Evolutionary conservation across 768 basidiomycete species (phyloP).

Genomic region (Rubroboletus pulcherrimus): DNA sequence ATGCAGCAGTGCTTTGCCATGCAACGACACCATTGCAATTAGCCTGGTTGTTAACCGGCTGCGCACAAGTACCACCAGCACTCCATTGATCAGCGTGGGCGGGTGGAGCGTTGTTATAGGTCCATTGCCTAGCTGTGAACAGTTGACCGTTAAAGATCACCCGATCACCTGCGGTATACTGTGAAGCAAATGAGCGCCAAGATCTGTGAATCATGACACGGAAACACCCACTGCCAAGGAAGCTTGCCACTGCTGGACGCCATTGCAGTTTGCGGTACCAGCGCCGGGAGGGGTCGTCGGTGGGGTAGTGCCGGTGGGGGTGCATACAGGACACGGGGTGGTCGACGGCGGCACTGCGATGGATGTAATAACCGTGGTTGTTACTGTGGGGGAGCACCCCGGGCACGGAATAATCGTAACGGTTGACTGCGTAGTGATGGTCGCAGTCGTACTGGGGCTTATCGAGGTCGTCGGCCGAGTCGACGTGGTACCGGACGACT

Average conservation of each 20-base stretch:
- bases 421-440: too few relatives aligned
- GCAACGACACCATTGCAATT: constrained; percentile 18
- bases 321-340: background rate
- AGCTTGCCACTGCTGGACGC: constrained; percentile 23
- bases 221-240: constrained; percentile 16
- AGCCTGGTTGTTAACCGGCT: constrained; percentile 23
- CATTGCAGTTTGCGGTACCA: constrained; percentile 9
- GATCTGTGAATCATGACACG: fast-evolving
- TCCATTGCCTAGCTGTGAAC: constrained; percentile 27
- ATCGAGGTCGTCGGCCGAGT: background rate
- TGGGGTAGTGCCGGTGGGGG: too few relatives aligned
- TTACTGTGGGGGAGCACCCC: too few relatives aligned
- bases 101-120: constrained; percentile 18
- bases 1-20: constrained; percentile 19
- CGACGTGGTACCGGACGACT: background rate
- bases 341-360: background rate
- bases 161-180: constrained; percentile 24
- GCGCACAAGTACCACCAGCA: constrained; percentile 4
- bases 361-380: too few relatives aligned
- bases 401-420: too few relatives aligned
- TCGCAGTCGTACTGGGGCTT: too few relatives aligned
- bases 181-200: background rate
- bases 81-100: constrained; percentile 19
- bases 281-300: background rate
- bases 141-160: constrained; percentile 23